Evolutionary conservation across 352 stramenopile species (phyloP).

Genomic region (Pythium plurisporium): DNA sequence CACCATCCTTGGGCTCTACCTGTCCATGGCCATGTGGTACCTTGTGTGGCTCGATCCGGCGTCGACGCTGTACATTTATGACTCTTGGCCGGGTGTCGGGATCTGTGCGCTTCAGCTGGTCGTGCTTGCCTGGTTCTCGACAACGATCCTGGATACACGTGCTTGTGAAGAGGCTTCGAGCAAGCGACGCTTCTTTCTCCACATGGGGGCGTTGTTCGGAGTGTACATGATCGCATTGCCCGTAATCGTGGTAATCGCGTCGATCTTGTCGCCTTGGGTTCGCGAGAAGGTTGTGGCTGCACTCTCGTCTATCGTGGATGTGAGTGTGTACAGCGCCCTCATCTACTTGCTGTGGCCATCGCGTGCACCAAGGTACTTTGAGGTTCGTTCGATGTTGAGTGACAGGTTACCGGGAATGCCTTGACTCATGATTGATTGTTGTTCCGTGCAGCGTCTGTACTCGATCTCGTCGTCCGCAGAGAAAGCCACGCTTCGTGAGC

Average conservation of each 20-base stretch:
- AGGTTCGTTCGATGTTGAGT: conserved; percentile 32
- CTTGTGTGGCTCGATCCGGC: conserved; percentile 71
- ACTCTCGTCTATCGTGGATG: conserved; percentile 47
- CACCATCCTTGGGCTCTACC: conserved; percentile 52
- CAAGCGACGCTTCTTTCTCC: conserved; percentile 61
- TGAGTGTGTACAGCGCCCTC: conserved; percentile 52
- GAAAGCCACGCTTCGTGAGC: conserved; percentile 58
- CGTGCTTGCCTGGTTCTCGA: conserved; percentile 60
- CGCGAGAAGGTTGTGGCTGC: conserved; percentile 67
- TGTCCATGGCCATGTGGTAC: conserved; percentile 81
- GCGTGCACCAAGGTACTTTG: conserved; percentile 67
- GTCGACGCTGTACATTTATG: conserved; percentile 80
- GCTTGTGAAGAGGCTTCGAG: conserved; percentile 47
- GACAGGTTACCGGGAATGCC: background rate
- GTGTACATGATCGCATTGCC: conserved; percentile 70
- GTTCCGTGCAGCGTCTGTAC: conserved; percentile 46
- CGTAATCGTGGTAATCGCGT: conserved; percentile 63
- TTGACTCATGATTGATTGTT: background rate
- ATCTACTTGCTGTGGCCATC: conserved; percentile 71
- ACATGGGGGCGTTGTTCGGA: conserved; percentile 58
- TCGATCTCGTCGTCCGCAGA: conserved; percentile 65
- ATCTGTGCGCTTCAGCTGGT: conserved; percentile 62
- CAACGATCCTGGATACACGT: conserved; percentile 60
- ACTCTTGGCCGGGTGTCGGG: conserved; percentile 65
- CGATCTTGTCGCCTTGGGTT: conserved; percentile 74